phyloP scores from a whole-genome alignment of 2,329 filamentous ascomycete genomes.

The Penicillium sp. region DNA sequence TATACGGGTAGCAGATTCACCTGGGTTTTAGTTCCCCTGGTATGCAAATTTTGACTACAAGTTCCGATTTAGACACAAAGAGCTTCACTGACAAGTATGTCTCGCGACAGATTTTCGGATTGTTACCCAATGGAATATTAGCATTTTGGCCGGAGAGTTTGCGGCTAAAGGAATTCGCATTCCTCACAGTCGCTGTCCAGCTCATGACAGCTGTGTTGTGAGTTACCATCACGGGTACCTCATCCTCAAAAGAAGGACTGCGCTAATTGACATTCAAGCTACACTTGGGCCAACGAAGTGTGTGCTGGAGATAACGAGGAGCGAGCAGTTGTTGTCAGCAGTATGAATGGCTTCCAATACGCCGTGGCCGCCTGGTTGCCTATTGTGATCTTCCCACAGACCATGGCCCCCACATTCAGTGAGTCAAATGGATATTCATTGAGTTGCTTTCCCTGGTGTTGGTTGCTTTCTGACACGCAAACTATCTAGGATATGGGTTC shows the following conservation, averaged over 20 bases:
- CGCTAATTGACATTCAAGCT: constrained; percentile 1
- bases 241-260: background rate
- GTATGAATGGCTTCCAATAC: constrained; percentile 55
- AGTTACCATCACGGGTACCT: background rate
- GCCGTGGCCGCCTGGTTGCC: constrained; percentile 18
- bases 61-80: background rate
- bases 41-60: constrained; percentile 1
- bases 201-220: constrained; percentile 41
- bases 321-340: constrained; percentile 43
- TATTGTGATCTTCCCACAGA: constrained; percentile 17
- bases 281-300: constrained; percentile 21
- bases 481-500: constrained; percentile 8
- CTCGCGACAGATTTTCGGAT: constrained; percentile 23
- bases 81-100: background rate
- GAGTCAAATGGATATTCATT: background rate
- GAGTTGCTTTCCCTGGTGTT: no score
- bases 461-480: background rate
- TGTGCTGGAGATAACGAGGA: constrained; percentile 34
- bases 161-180: constrained; percentile 16
- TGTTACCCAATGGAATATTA: constrained; percentile 36
- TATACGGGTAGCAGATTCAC: constrained; percentile 19
- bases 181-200: constrained; percentile 14
- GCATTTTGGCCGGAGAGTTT: constrained; percentile 15
- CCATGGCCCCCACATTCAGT: constrained; percentile 12
- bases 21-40: constrained; percentile 18